Conservation (phyloP, 179 eudicot genomes). For the Silene vulgaris region DNA sequence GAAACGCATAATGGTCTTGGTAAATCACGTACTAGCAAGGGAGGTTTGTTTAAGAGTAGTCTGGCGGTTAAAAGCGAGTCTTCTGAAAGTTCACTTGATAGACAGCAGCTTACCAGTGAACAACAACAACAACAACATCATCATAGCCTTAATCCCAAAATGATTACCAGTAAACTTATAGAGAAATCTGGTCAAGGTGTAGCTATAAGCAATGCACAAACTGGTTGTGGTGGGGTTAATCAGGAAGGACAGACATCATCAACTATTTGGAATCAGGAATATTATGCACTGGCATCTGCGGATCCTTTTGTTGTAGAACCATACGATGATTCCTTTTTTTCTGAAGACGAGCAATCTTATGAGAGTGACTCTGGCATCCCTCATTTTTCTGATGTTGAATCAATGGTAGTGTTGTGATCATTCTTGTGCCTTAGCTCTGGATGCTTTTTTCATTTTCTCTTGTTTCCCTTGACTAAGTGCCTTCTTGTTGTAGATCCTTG, state of each 20-base stretch:
- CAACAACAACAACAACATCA: no score
- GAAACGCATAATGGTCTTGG: conserved; percentile 31
- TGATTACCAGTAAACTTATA: conserved; percentile 16
- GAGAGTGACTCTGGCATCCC: conserved; percentile 66
- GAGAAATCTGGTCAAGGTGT: conserved; percentile 27
- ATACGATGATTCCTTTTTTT: conserved; percentile 34
- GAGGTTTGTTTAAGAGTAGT: conserved; percentile 35
- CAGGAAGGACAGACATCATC: conserved; percentile 29
- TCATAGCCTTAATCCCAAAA: no score
- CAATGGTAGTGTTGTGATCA: conserved; percentile 51
- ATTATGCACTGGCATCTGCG: conserved; percentile 31
- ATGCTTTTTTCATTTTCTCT: background rate
- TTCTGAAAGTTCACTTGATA: conserved; percentile 22
- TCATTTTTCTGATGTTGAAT: conserved; percentile 80
- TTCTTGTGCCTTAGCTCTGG: conserved; percentile 10
- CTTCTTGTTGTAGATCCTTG: conserved; percentile 51
- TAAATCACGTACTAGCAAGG: conserved; percentile 29
- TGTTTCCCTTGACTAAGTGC: conserved; percentile 21
- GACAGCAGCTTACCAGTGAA: conserved; percentile 10
- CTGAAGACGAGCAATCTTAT: conserved; percentile 56
- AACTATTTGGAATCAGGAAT: conserved; percentile 29
- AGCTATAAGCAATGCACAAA: conserved; percentile 20
- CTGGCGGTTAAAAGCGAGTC: conserved; percentile 31
- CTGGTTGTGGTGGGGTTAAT: conserved; percentile 25
- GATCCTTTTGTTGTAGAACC: conserved; percentile 38